Conservation (phyloP, 192 early-diverging fungal species). For the Podila minutissima region DNA sequence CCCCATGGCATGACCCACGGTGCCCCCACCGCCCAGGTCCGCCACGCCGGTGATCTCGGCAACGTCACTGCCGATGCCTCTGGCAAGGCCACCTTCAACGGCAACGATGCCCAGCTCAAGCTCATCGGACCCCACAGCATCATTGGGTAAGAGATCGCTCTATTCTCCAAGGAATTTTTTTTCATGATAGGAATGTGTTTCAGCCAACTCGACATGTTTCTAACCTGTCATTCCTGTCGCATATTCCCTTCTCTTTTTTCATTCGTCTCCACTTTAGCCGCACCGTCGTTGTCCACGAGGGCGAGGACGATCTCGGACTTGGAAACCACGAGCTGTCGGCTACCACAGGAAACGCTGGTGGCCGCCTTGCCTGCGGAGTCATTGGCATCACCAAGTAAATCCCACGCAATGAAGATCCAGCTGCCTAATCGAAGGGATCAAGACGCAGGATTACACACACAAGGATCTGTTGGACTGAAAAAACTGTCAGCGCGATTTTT, state of each 20-base stretch:
- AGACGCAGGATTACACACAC: background rate
- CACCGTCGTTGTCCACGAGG: constrained; percentile 87
- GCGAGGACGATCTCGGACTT: constrained; percentile 85
- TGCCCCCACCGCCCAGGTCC: constrained; percentile 68
- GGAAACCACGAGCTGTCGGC: constrained; percentile 75
- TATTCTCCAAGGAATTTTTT: background rate
- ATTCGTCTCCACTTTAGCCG: constrained; percentile 55
- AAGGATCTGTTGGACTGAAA: background rate
- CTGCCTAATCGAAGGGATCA: too few species aligned
- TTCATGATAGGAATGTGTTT: constrained; percentile 1
- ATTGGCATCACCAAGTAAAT: constrained; percentile 77
- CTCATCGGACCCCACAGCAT: constrained; percentile 80
- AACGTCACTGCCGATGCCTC: constrained; percentile 72
- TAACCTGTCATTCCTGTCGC: background rate
- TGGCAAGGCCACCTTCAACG: constrained; percentile 64
- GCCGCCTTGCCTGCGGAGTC: constrained; percentile 89
- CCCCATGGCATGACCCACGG: constrained; percentile 83
- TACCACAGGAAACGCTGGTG: constrained; percentile 90
- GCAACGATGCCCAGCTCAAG: constrained; percentile 71
- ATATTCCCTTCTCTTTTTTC: constrained; percentile 5
- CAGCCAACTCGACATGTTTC: background rate
- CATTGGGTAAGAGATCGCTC: constrained; percentile 66
- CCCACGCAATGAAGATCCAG: background rate
- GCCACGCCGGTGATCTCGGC: constrained; percentile 93
- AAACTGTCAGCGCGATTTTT: constrained; percentile 42